Base-by-base conservation (phyloP, 441 rosid genomes). In the Erysimum cheiri region DNA sequence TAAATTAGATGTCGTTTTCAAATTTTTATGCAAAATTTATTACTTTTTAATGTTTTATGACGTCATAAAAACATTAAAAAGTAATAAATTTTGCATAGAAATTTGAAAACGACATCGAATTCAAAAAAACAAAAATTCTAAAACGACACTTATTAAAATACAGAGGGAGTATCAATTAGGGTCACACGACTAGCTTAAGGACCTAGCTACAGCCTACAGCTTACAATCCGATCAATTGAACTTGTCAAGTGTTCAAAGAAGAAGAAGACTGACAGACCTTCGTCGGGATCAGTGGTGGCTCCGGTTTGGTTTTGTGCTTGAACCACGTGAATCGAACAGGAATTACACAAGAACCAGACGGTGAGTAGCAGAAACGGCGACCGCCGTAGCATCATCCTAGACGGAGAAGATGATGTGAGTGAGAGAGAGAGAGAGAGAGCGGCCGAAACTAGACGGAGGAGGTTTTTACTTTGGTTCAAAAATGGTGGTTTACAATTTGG, bases 211-310 rank as follows among this genome's bases (percentile, higher is more conserved):
- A 46, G 15, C 10, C n/a, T n/a, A n/a, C n/a, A n/a, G n/a, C n/a
- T 12, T 64, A 8, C n/a, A 19, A 64, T 65, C 48, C 48, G n/a
- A 50, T 65, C 48, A 29, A 37, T 10, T 37, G 15, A 52, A 33
- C 58, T 29, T n/a, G 12, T 53, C 24, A 31, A 49, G 9, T 50
- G 15, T 52, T 31, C 17, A 35, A 35, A 19, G 49, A 19, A 19
- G 53, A 31, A 11, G 66, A 56, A 26, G 48, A 74, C 77, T 68
- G 48, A 41, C 28, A 73, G 33, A 52, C 29, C 77, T 40, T 73
- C 77, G 15, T 59, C 72, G 6, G 74, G 59, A 44, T 68, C 46
- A 44, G 73, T 73, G 33, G 73, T 67, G 49, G 77, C 67, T 52
- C 41, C 8, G 15, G 74, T 61, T 53, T n/a, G 43, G 46, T 68